Base-by-base conservation (phyloP, 2,329 filamentous ascomycete genomes). In the Pseudogymnoascus sp. region DNA sequence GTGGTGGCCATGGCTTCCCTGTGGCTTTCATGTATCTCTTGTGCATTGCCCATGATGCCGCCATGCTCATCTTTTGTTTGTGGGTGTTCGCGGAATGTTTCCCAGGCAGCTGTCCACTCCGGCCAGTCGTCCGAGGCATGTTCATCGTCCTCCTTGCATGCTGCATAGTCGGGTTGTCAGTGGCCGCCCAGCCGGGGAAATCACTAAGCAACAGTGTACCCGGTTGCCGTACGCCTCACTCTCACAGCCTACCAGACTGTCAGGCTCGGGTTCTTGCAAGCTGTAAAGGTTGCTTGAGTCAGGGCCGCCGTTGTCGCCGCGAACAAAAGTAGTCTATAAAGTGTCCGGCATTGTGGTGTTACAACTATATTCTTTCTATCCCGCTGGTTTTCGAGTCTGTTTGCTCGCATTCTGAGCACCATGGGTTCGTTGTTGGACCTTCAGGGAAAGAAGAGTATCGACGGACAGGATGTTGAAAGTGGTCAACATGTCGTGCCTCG, bases 161-260 rank as follows among this genome's bases (percentile, higher is more conserved):
- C n/a, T n/a, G n/a, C n/a, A n/a, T n/a, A n/a, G n/a, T n/a, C n/a
- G n/a, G n/a, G n/a, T n/a, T n/a, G n/a, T n/a, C n/a, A 74, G 64
- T 28, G 65, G 63, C 30, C 64, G 64, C 23, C 70, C 68, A 62
- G 68, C 65, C 33, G 65, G 70, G 26, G 65, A 71, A 61, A 69
- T 67, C 26, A 70, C 65, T 26, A 73, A 65, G 62, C 64, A 73
- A 5, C 65, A 62, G 55, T 70, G 57, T n/a, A 71, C 64, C 39
- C 66, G 65, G 61, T 72, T 73, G 13, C 68, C 61, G 41, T 67
- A 70, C 33, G 61, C 60, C 60, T 66, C 23, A 65, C 62, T 65
- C 58, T 60, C 58, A 55, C 34, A 61, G 48, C 63, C 30, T 57
- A 61, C 59, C 37, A 67, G 59, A 65, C 61, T 67, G 37, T 66